Percentiles rank a stretch among this genome's conserved stretches.
Conservation (phyloP, 2,329 filamentous ascomycete species). For the Pestalotiopsis sp. region DNA sequence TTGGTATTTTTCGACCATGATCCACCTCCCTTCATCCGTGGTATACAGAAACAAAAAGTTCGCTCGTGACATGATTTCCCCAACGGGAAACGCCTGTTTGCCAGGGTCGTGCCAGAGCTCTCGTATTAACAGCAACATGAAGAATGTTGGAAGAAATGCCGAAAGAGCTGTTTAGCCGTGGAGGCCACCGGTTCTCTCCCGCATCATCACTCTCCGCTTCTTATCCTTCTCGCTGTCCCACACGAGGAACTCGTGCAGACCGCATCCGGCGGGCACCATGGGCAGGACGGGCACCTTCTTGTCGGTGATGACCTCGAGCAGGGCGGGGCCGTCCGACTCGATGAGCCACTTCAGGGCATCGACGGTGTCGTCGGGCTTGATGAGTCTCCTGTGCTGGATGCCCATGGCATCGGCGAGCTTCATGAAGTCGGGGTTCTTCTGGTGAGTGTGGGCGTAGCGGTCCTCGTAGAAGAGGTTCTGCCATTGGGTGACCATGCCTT, state of each 20-base stretch:
- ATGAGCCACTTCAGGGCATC: slow-evolving; percentile 87
- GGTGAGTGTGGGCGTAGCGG: slow-evolving; percentile 89
- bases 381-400: slow-evolving; percentile 72
- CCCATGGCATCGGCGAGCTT: slow-evolving; percentile 92
- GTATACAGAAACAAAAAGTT: not conserved
- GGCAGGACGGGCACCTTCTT: slow-evolving; percentile 93
- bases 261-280: slow-evolving; percentile 90
- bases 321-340: slow-evolving; percentile 83
- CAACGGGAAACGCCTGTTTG: not conserved
- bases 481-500: slow-evolving; percentile 99
- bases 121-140: not conserved
- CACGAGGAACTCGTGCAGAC: slow-evolving; percentile 88
- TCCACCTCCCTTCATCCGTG: not conserved
- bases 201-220: slow-evolving; percentile 18
- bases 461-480: slow-evolving; percentile 97
- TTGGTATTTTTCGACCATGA: not conserved
- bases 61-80: not conserved
- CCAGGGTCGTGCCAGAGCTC: not conserved
- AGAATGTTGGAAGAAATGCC: not conserved
- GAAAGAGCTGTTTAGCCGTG: slow-evolving; percentile 33
- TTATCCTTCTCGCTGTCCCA: slow-evolving; percentile 63
- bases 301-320: slow-evolving; percentile 91
- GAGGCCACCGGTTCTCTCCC: slow-evolving; percentile 50
- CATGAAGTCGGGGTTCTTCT: slow-evolving; percentile 94
- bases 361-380: slow-evolving; percentile 76